Conservation (phyloP, 2,329 filamentous ascomycete genomes). For the Alternaria atra region DNA sequence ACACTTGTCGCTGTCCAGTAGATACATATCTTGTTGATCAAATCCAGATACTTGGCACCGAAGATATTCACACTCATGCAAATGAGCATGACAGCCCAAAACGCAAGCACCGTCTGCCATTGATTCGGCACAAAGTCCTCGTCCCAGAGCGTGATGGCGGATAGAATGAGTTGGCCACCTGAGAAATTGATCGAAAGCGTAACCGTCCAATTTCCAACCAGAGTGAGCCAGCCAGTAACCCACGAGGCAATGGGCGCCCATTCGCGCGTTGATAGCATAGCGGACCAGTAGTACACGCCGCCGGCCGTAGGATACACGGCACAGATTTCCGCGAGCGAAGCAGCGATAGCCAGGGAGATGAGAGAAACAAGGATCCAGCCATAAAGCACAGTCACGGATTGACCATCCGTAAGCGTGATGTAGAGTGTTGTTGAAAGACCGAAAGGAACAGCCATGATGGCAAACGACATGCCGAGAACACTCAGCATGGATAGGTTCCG, state of each 20-base stretch:
- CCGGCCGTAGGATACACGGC: constrained; percentile 78
- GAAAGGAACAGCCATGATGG: constrained; percentile 77
- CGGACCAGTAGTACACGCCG: constrained; percentile 76
- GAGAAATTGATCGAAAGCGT: constrained; percentile 73
- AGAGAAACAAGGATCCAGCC: constrained; percentile 73
- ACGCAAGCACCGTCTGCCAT: constrained; percentile 76
- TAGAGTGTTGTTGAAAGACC: constrained; percentile 74
- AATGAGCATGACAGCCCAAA: constrained; percentile 75
- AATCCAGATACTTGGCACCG: constrained; percentile 67
- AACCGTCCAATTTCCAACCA: constrained; percentile 78
- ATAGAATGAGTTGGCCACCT: constrained; percentile 70
- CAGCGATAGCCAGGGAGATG: constrained; percentile 73
- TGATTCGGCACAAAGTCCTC: constrained; percentile 72
- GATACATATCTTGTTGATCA: constrained; percentile 78
- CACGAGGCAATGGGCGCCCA: constrained; percentile 74
- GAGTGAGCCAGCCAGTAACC: constrained; percentile 75
- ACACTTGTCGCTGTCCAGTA: constrained; percentile 75
- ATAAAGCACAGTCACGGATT: constrained; percentile 74
- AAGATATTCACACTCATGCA: constrained; percentile 73
- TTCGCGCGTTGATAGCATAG: constrained; percentile 71
- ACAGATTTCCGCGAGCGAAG: constrained; percentile 78
- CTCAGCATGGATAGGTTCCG: constrained; percentile 74
- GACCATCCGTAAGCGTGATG: constrained; percentile 73
- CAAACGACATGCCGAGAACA: constrained; percentile 74
- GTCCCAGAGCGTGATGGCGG: constrained; percentile 74